A percentile compares a stretch with the other conserved stretches of the same genome.
These are phyloP conservation scores for Mortierella claussenii DNA, from an alignment of 192 early-diverging fungal species.

Conservation along the genomic window DNA sequence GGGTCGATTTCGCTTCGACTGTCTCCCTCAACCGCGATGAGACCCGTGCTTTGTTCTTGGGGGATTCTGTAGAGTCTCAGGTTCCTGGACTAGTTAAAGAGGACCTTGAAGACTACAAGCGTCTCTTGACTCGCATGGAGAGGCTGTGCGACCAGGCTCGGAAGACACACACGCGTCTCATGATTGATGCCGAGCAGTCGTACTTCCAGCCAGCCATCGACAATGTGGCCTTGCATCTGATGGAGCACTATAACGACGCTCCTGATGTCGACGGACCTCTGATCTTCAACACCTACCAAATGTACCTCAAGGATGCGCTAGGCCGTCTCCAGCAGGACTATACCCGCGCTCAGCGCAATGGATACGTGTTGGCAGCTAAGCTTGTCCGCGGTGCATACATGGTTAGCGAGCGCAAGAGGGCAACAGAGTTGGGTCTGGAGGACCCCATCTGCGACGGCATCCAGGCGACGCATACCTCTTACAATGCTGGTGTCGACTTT, in stretches of 20 bases:
- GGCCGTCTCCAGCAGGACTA: conserved; percentile 73
- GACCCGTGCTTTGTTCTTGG: conserved; percentile 59
- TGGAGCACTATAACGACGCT: conserved; percentile 73
- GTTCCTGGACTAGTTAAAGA: conserved; percentile 50
- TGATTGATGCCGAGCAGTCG: conserved; percentile 94
- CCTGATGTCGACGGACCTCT: conserved; percentile 61
- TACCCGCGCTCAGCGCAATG: conserved; percentile 71
- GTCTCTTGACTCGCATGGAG: conserved; percentile 75
- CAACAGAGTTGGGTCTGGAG: conserved; percentile 70
- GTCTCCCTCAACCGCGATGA: conserved; percentile 72
- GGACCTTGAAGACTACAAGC: conserved; percentile 79
- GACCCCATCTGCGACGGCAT: conserved; percentile 87
- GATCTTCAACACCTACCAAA: conserved; percentile 96
- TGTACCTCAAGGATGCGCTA: conserved; percentile 84
- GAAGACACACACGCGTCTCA: conserved; percentile 72
- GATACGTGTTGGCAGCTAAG: conserved; percentile 86
- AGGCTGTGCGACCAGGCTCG: conserved; percentile 72
- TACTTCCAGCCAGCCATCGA: conserved; percentile 96
- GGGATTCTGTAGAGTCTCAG: conserved; percentile 5
- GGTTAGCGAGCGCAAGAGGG: conserved; percentile 72
- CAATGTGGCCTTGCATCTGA: conserved; percentile 77
- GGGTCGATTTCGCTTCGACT: conserved; percentile 70
- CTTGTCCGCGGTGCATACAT: conserved; percentile 91
- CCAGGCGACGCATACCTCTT: conserved; percentile 84
- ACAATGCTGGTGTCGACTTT: conserved; percentile 80